These are phyloP conservation scores for Luffa acutangula DNA, from an alignment of 306 rosid genomes.

Conservation along the genomic window DNA sequence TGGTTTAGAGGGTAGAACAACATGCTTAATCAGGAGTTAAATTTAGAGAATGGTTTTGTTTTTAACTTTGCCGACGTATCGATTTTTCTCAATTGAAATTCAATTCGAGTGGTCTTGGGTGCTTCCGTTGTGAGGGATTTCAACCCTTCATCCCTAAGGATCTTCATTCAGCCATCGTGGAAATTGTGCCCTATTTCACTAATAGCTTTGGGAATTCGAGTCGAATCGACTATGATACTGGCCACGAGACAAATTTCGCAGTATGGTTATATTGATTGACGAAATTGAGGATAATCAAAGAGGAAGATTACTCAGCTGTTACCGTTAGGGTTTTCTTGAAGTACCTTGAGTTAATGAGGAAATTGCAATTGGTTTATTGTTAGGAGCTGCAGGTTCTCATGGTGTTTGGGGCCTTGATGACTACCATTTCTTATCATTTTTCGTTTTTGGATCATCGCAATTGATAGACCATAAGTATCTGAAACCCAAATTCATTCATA, in stretches of 20 bases:
- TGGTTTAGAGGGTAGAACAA: no score
- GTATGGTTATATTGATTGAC: conserved; percentile 9
- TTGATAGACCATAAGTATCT: conserved; percentile 80
- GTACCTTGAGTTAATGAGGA: conserved; percentile 8
- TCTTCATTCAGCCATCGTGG: not conserved
- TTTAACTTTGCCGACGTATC: no score
- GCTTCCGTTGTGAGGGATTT: no score
- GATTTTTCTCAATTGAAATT: no score
- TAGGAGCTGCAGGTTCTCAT: conserved; percentile 92
- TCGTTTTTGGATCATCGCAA: conserved; percentile 79
- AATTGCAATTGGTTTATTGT: conserved; percentile 34
- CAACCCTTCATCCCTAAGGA: not conserved
- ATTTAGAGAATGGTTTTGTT: no score
- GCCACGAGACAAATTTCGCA: conserved; percentile 8
- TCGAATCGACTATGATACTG: conserved; percentile 32
- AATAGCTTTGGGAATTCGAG: conserved; percentile 29
- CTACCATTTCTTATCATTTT: conserved; percentile 65
- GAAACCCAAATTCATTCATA: conserved; percentile 95
- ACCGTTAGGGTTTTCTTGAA: not conserved
- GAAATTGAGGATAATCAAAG: not conserved
- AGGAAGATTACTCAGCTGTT: conserved; percentile 10
- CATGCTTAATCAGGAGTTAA: no score
- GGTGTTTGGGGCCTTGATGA: conserved; percentile 99
- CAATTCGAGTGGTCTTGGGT: no score
- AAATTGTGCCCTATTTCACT: conserved; percentile 1